Evolutionary conservation across 1,139 yeast genomes (phyloP), one percentile per base, ranked within the genome.

Genomic region (Yamadazyma membranifaciens): DNA sequence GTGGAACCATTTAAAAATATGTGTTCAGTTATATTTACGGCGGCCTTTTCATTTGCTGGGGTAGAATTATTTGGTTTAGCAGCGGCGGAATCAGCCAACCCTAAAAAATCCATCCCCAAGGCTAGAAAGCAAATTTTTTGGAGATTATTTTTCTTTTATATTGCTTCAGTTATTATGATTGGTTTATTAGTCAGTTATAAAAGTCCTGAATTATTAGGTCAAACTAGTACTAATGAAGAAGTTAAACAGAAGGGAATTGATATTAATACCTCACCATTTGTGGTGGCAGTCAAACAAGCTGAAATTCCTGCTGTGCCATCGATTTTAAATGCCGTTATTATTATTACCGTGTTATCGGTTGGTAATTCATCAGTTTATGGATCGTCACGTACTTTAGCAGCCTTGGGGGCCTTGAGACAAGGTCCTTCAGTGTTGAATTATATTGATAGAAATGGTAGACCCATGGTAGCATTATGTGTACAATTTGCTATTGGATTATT

Each of bases 21-120:
- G 37, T 80, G 88, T 54, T 68, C 86, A n/a, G 87, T 85, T 27
- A 84, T 88, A 53, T 89, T 87, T 41, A 81, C 84, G 31, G 92
- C 95, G 27, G 94, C 95, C 6, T 88, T 87, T 62, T 81, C 95
- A 2, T 83, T 87, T 56, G 87, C 64, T 26, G 56, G 57, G 33
- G 50, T 50, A 15, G 67, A 63, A 49, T 54, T 65, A 30, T 63
- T 63, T 42, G 69, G 69, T 11, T 52, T 65, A 17, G 68, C 69
- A 6, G 64, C 69, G 12, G 66, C 65, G 27, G 69, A 63, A 50
- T 54, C 63, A 15, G 53, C 57, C n/a, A 56, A 63, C 32, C 70
- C 70, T 4, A 60, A 59, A 41, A 60, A 53, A 37, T 55, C 63
- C 13, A 58, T 65, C 36, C 67, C 67, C 28, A 59, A 55, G 42